These are phyloP conservation scores for Alternaria longipes DNA, from an alignment of 2,329 filamentous ascomycete species.

Conservation along the genomic window DNA sequence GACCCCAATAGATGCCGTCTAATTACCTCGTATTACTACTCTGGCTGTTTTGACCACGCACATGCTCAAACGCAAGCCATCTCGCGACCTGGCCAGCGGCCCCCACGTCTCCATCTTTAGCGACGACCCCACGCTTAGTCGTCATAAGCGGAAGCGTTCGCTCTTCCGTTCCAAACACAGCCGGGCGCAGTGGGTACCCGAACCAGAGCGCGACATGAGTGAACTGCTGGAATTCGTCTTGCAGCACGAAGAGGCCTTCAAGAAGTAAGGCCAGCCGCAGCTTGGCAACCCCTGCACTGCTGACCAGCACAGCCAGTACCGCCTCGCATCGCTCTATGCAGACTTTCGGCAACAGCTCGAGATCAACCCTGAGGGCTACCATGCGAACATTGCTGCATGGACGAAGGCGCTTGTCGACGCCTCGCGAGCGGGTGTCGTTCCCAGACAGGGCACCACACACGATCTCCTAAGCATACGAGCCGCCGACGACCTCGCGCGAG, in stretches of 20 bases:
- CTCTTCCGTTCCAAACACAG: conserved; percentile 33
- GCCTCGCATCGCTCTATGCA: conserved; percentile 86
- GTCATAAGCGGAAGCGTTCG: conserved; percentile 31
- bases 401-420: conserved; percentile 76
- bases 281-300: not conserved
- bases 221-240: conserved; percentile 71
- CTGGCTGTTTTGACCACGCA: conserved; percentile 9
- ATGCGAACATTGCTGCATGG: conserved; percentile 83
- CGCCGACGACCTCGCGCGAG: conserved; percentile 71
- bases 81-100: conserved; percentile 20
- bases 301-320: conserved; percentile 64
- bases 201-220: conserved; percentile 60
- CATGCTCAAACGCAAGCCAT: conserved; percentile 40
- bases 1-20: conserved; percentile 5
- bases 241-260: conserved; percentile 60
- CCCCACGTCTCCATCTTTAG: conserved; percentile 36
- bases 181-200: conserved; percentile 28
- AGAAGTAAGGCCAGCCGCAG: conserved; percentile 47
- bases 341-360: conserved; percentile 79
- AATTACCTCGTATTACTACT: conserved; percentile 2
- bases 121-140: conserved; percentile 27
- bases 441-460: conserved; percentile 50
- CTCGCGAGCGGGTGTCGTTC: conserved; percentile 68
- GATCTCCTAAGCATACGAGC: conserved; percentile 63
- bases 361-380: conserved; percentile 85